Conservation (phyloP, 176 grass and related monocot species). For the Oryza punctata region DNA sequence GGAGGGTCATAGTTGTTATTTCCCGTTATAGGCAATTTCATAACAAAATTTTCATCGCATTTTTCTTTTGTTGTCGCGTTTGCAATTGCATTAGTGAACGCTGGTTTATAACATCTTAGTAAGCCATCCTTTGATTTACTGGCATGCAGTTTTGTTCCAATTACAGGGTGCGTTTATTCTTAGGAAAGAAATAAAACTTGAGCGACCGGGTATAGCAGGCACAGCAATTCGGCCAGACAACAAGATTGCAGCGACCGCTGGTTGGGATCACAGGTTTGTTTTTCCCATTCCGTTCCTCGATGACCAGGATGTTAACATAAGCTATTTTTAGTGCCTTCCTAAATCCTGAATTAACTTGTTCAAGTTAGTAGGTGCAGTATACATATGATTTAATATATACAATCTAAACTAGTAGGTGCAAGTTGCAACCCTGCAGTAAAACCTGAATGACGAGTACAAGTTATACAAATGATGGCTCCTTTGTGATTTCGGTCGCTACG, state of each 20-base stretch:
- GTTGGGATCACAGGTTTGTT: constrained; percentile 92
- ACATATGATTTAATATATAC: neutral
- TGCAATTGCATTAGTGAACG: neutral
- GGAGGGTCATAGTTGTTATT: neutral
- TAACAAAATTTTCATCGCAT: neutral
- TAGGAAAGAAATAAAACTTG: constrained; percentile 82
- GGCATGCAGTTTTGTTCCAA: constrained; percentile 24
- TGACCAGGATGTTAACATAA: neutral
- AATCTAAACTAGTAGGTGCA: no score
- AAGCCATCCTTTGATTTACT: neutral
- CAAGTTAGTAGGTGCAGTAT: constrained; percentile 7
- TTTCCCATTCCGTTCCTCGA: constrained; percentile 22
- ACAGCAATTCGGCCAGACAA: constrained; percentile 74
- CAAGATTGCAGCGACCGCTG: constrained; percentile 87
- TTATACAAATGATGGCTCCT: neutral
- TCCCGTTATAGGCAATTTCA: neutral
- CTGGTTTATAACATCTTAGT: neutral
- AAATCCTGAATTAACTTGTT: neutral
- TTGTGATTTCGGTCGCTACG: neutral
- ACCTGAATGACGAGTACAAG: neutral
- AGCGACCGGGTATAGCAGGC: constrained; percentile 62
- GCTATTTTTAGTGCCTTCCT: neutral
- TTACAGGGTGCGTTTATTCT: constrained; percentile 59
- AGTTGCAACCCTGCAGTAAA: no score
- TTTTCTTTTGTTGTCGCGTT: neutral